Evolutionary conservation across 1,139 yeast genomes (phyloP), one percentile per base, ranked within the genome.

Genomic region (Taiozyma onychis): DNA sequence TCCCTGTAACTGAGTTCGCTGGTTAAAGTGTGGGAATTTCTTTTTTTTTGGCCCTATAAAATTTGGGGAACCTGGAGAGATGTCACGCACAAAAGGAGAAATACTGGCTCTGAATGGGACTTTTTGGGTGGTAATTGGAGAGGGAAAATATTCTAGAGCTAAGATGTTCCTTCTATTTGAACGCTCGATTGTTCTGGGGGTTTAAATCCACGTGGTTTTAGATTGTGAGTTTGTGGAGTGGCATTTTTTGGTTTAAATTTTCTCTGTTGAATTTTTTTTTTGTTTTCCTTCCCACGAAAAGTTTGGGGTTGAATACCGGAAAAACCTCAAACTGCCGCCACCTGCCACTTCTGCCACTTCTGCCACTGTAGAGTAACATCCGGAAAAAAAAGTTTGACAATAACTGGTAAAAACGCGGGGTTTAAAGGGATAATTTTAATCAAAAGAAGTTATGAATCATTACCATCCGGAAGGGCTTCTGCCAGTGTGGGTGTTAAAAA

Each of bases 21-120:
- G 41, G 41, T 6, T 8, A 26, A 41, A 41, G 28, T 13, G 30
- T 18, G 18, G 28, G 34, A 42, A 22, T 28, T 27, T 26, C 18
- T 26, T 37, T 37, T 37, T 42, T 13, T 24, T 18, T 18, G 18
- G 26, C 41, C 24, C 39, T 14, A 21, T 14, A 21, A 34, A n/a
- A 18, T 32, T 18, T 21, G 21, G 41, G 41, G 34, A 46, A 46
- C 44, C 45, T 41, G 42, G 42, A 46, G 48, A 34, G 14, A 22
- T 8, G 24, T 39, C 11, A 13, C 22, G 41, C 22, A 37, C 41
- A 37, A 37, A 37, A 37, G 24, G 24, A 37, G 24, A 37, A 14
- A n/a, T 8, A n/a, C 18, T 9, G 35, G 9, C 4, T 3, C 18
- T 14, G 34, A 30, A 16, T 32, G 8, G 16, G 34, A 13, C 18